Evolutionary conservation across 768 basidiomycete species (phyloP).

Genomic region (Leucocoprinus leucothites): DNA sequence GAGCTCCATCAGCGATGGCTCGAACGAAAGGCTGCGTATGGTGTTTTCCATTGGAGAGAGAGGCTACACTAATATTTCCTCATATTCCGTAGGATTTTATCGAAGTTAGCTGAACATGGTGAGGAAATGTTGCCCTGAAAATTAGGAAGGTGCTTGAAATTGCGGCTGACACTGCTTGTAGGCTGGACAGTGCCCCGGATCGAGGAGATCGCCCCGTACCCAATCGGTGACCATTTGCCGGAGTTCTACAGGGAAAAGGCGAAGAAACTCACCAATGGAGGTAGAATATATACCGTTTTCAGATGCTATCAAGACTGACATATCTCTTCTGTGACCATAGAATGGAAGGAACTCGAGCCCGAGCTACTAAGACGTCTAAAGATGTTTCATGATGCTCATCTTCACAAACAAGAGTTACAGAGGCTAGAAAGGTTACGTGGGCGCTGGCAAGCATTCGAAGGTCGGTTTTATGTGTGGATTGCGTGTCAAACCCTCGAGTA

Average conservation of each 20-base stretch:
- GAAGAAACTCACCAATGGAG: background rate
- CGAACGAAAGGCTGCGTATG: background rate
- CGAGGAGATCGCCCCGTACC: background rate
- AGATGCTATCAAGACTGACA: background rate
- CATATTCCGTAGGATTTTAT: background rate
- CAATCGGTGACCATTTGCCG: background rate
- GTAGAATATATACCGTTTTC: background rate
- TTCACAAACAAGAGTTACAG: background rate
- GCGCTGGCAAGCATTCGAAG: background rate
- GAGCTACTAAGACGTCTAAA: background rate
- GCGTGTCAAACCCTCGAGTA: background rate
- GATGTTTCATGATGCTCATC: background rate
- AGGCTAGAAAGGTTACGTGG: background rate
- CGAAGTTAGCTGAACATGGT: slow-evolving; percentile 1
- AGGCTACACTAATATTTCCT: too few relatives aligned
- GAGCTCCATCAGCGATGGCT: background rate
- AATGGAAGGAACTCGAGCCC: background rate
- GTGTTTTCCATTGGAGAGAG: background rate
- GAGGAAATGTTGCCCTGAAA: background rate
- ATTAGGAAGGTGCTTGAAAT: background rate
- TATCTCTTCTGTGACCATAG: background rate
- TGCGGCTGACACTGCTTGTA: background rate
- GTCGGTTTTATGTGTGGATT: background rate
- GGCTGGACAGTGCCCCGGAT: slow-evolving; percentile 2
- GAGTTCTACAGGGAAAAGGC: background rate